Percentiles rank a stretch among this genome's conserved stretches.
phyloP scores from a whole-genome alignment of 148 eudicot species.

The Amaranthus hypochondriacus region DNA sequence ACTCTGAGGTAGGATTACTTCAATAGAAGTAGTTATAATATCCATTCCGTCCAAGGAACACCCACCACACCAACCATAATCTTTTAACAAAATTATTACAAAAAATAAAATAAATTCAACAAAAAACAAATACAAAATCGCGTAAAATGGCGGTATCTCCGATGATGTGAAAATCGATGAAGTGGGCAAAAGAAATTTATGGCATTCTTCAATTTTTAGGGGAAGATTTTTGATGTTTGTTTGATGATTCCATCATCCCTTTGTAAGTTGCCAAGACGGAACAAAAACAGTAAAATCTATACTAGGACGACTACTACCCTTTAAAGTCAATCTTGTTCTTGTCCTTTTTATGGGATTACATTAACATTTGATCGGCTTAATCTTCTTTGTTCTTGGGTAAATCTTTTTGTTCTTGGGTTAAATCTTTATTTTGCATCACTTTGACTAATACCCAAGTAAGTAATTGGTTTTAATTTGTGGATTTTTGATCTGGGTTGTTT shows the following conservation, averaged over 20 bases:
- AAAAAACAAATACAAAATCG: neutral
- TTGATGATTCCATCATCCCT: neutral
- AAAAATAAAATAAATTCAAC: neutral
- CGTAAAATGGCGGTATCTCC: slow-evolving; percentile 16
- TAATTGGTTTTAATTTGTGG: neutral
- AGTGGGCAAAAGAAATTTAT: neutral
- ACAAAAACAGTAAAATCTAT: neutral
- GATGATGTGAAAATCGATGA: neutral
- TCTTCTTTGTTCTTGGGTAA: neutral
- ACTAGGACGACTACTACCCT: neutral
- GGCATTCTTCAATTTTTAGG: neutral
- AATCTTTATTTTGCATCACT: neutral
- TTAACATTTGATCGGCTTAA: slow-evolving; percentile 13
- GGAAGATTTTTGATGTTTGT: neutral
- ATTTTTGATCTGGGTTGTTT: slow-evolving; percentile 9
- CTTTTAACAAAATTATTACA: neutral
- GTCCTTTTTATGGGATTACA: neutral
- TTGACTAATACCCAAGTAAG: slow-evolving; percentile 5
- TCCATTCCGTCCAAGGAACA: neutral
- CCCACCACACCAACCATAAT: slow-evolving; percentile 14
- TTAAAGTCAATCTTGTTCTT: slow-evolving; percentile 7
- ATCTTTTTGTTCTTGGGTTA: neutral
- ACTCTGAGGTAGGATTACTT: neutral
- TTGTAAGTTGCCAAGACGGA: neutral
- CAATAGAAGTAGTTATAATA: neutral